Evolutionary conservation across 148 eudicot species (phyloP), one percentile per base, ranked within the genome.

Genomic region (Nyssa sinensis): DNA sequence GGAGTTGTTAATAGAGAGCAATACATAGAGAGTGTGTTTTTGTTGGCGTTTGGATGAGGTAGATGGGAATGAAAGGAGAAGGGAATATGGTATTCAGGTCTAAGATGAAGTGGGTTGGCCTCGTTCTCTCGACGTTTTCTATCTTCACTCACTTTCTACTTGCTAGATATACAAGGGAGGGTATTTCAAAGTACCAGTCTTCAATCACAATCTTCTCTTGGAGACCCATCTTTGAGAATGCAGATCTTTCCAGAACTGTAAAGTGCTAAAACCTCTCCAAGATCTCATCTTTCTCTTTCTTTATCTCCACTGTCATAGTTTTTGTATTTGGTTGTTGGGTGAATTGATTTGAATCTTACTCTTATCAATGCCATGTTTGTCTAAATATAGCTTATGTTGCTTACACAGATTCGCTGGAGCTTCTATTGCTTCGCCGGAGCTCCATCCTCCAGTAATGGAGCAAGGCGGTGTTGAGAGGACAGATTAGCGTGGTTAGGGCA

Each of bases 131-230:
- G n/a, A n/a, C n/a, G n/a, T 84, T 91, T 53, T 91, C 97, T 63
- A 82, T 91, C 59, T 86, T 81, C 51, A 82, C 89, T 24, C 93
- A 89, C 75, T 84, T 91, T 65, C 70, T 87, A 23, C 83, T 91
- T 17, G 91, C 90, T 37, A 87, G 83, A 77, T 89, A 87, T 70
- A 87, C 88, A n/a, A 82, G n/a, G n/a, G n/a, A n/a, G n/a, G n/a
- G n/a, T n/a, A n/a, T n/a, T n/a, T n/a, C n/a, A n/a, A 83, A 82
- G 69, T 82, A 79, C 68, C 84, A 87, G 39, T 81, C 84, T 67
- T 87, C n/a, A n/a, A n/a, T n/a, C 65, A 83, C 91, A 1, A 84
- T 91, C 70, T 89, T 91, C 74, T 86, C 90, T 74, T 91, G 97
- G 97, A 83, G 89, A 74, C 97, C 97, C 71, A 64, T 81, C 28